phyloP scores from a whole-genome alignment of 192 early-diverging fungal species.

The Dissophora globulifera region DNA sequence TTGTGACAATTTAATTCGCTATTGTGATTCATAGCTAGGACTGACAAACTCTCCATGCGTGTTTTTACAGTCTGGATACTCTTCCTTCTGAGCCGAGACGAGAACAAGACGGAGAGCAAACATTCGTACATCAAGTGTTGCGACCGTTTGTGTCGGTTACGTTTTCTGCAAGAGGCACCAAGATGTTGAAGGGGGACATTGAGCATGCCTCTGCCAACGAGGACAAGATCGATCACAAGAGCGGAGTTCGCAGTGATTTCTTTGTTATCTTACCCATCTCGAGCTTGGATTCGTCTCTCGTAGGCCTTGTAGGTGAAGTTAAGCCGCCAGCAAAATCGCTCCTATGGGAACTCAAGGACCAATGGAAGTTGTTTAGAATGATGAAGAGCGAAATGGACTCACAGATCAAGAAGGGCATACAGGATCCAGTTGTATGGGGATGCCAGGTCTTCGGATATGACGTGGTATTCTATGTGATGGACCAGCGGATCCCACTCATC shows the following conservation, averaged over 20 bases:
- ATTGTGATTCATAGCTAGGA: too few species aligned
- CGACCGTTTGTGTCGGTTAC: constrained; percentile 23
- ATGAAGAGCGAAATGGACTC: too few species aligned
- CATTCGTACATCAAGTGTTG: constrained; percentile 7
- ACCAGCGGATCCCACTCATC: too few species aligned
- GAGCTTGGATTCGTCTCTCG: neutral
- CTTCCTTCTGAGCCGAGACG: constrained; percentile 2
- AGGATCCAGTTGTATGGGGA: too few species aligned
- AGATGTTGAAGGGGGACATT: constrained; percentile 9
- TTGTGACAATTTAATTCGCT: too few species aligned
- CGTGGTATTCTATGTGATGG: too few species aligned
- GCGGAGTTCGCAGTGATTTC: constrained; percentile 25
- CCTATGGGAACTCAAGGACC: too few species aligned
- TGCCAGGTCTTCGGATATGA: too few species aligned
- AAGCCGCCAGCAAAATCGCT: too few species aligned
- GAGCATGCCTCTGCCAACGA: constrained; percentile 25
- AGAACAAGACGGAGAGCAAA: constrained; percentile 30
- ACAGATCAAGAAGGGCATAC: too few species aligned
- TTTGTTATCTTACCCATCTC: constrained; percentile 10
- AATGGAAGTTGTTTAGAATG: too few species aligned
- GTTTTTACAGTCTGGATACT: constrained; percentile 11
- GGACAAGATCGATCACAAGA: constrained; percentile 6
- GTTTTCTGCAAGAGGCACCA: constrained; percentile 13
- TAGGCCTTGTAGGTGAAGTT: constrained; percentile 16
- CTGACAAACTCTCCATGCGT: too few species aligned